Conservation (phyloP, 176 grass and related monocot species). For the Saccharum spontaneum region DNA sequence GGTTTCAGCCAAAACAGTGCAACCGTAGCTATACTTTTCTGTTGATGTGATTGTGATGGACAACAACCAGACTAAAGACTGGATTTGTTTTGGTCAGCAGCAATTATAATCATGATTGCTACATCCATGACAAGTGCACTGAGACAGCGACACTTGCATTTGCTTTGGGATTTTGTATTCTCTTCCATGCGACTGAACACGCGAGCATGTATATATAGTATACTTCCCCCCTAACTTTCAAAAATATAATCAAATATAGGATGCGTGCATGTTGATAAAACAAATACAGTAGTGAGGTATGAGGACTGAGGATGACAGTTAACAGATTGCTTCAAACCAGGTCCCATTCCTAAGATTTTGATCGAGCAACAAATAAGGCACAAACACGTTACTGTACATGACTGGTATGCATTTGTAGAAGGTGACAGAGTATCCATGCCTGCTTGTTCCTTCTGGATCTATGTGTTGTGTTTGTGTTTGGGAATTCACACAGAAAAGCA, state of each 20-base stretch:
- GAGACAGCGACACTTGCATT: neutral
- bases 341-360: neutral
- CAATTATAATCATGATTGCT: neutral
- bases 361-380: neutral
- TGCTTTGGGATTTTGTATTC: neutral
- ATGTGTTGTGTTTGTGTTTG: neutral
- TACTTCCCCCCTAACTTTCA: neutral
- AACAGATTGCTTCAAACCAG: neutral
- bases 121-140: neutral
- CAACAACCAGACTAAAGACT: slow-evolving; percentile 19
- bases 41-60: slow-evolving; percentile 35
- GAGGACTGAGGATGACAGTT: neutral
- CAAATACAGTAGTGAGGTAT: neutral
- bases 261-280: neutral
- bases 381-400: too few species aligned
- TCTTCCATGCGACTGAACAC: neutral
- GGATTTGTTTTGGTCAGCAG: slow-evolving; percentile 22
- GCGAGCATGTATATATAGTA: neutral
- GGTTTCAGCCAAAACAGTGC: neutral
- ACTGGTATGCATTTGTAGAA: neutral
- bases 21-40: slow-evolving; percentile 3
- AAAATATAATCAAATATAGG: neutral
- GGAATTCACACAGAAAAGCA: neutral
- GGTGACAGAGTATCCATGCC: neutral
- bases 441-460: neutral